phyloP scores from a whole-genome alignment of 129 eudicot species.

The Smallanthus sonchifolius region DNA sequence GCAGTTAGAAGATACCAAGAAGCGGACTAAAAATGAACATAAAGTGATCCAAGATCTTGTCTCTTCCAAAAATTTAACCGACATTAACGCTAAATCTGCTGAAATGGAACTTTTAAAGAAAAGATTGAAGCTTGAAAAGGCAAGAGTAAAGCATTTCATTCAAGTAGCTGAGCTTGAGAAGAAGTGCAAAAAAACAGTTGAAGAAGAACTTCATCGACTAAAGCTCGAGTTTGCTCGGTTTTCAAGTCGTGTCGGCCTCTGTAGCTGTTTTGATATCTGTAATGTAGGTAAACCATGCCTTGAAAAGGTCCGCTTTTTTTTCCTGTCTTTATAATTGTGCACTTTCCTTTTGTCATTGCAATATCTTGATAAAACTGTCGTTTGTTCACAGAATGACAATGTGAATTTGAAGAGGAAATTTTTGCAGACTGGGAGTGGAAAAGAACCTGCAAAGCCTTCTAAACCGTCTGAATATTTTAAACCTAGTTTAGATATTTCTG shows the following conservation, averaged over 20 bases:
- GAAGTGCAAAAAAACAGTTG: conserved; percentile 40
- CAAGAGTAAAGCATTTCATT: conserved; percentile 67
- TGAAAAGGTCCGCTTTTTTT: conserved; percentile 47
- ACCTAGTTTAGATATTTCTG: conserved; percentile 24
- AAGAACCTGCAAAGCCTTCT: conserved; percentile 28
- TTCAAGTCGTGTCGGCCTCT: conserved; percentile 49
- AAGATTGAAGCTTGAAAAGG: conserved; percentile 72
- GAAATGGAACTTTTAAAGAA: conserved; percentile 52
- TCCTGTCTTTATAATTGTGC: conserved; percentile 5
- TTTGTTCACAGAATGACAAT: conserved; percentile 40
- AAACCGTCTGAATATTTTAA: conserved; percentile 26
- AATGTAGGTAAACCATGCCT: conserved; percentile 43
- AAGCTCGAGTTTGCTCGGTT: conserved; percentile 49
- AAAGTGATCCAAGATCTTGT: conserved; percentile 32
- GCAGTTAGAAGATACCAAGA: conserved; percentile 37
- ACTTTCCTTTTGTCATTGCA: conserved; percentile 1
- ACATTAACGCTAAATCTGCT: conserved; percentile 26
- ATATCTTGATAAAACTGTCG: conserved; percentile 16
- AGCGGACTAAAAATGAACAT: conserved; percentile 30
- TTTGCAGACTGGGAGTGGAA: conserved; percentile 23
- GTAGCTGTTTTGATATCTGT: conserved; percentile 35
- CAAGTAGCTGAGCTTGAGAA: conserved; percentile 59
- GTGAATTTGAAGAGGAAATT: conserved; percentile 27
- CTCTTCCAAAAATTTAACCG: conserved; percentile 15
- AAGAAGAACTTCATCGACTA: conserved; percentile 47